Base-by-base conservation (phyloP, 2,329 filamentous ascomycete species). In the Stemphylium lycopersici region DNA sequence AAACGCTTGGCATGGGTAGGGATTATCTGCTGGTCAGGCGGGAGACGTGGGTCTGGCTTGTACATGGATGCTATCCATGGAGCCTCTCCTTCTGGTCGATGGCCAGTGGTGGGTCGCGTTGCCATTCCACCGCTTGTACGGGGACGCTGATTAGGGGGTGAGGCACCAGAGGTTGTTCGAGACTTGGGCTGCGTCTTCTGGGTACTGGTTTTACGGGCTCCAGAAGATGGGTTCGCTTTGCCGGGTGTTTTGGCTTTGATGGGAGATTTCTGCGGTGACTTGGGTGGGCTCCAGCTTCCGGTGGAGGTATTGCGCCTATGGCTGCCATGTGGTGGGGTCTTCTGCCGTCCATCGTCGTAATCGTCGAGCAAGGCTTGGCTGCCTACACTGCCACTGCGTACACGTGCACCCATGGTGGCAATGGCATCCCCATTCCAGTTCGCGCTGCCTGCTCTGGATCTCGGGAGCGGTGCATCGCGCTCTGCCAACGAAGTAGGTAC, bases 1-100 rank as follows among this genome's bases (percentile, higher is more conserved):
- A 98, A 83, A 51, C 91, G 85, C 68, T 89, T 91, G 11, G 95
- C 95, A 59, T 98, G 92, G 0, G 95, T 98, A 0, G 95, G 95
- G 10, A 99, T 85, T 48, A 99, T 87, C 72, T 99, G 95, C 75
- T 99, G 90, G 58, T 99, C 95, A 0, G 92, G 95, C 5, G 95
- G 95, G 31, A 99, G 81, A 56, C 92, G 88, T 26, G 95, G 95
- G 71, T 99, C 95, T 0, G 95, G 95, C 70, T 96, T 96, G 76
- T 97, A 99, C 77, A 96, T 91, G 18, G 90, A 90, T 40, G 95
- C 85, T 77, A 98, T 85, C 95, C 95, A 99, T 46, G 95, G 95
- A 8, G 95, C 92, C 48, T 98, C 93, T 16, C 95, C 95, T 79
- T 98, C 95, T 0, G 93, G 93, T 37, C 87, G 85, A 70, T 83